phyloP scores from a whole-genome alignment of 306 rosid species.

The Vigna nakashimae region DNA sequence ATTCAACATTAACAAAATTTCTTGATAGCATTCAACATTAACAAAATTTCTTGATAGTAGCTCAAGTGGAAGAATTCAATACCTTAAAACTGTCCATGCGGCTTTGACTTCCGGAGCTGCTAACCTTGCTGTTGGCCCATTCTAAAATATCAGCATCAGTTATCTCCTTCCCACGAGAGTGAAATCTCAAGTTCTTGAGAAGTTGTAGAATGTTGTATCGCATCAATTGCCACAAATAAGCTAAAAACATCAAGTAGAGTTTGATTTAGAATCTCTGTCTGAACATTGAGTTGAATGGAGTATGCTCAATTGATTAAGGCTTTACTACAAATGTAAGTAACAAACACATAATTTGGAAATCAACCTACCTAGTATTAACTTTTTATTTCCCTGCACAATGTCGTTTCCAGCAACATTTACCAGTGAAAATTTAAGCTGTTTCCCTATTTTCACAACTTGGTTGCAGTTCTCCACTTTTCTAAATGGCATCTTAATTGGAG shows the following conservation, averaged over 20 bases:
- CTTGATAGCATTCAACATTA: neutral
- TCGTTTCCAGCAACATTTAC: constrained; percentile 98
- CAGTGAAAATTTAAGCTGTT: constrained; percentile 86
- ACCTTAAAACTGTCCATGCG: constrained; percentile 90
- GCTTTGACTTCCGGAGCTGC: constrained; percentile 73
- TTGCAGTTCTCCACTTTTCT: constrained; percentile 98
- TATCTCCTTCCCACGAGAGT: constrained; percentile 91
- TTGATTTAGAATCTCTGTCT: constrained; percentile 27
- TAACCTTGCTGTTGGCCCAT: constrained; percentile 94
- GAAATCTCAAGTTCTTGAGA: constrained; percentile 88
- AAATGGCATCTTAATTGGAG: constrained; percentile 98
- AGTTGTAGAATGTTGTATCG: constrained; percentile 90
- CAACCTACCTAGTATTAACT: constrained; percentile 81
- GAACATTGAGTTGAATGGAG: constrained; percentile 3
- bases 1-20: constrained; percentile 1
- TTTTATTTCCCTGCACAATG: constrained; percentile 94
- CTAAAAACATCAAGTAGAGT: constrained; percentile 52
- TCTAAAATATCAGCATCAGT: constrained; percentile 85
- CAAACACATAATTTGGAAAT: neutral
- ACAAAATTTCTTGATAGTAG: neutral
- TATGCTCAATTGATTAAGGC: constrained; percentile 29
- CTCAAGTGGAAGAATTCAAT: constrained; percentile 28
- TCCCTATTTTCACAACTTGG: constrained; percentile 93
- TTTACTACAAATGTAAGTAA: neutral
- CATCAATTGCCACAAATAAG: constrained; percentile 99